These are phyloP conservation scores for Aspergillus unguis DNA, from an alignment of 2,329 filamentous ascomycete genomes.

Conservation along the genomic window DNA sequence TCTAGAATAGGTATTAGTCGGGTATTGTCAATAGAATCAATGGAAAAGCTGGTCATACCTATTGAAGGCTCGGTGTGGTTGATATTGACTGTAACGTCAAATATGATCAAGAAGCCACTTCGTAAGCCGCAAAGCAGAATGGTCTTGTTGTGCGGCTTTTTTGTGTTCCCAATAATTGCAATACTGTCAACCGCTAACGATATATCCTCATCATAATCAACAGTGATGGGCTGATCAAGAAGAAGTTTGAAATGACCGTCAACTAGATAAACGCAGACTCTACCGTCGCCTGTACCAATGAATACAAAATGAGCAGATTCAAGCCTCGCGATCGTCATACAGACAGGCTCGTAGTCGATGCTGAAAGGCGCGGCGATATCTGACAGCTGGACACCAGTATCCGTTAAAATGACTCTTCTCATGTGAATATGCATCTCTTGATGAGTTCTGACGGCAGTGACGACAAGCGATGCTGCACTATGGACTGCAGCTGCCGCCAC, in stretches of 20 bases:
- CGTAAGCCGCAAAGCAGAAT: conserved; percentile 46
- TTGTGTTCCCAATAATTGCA: conserved; percentile 24
- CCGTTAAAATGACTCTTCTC: conserved; percentile 20
- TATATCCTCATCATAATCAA: conserved; percentile 25
- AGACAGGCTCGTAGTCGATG: conserved; percentile 37
- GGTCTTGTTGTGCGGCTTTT: conserved; percentile 14
- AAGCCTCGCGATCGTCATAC: conserved; percentile 31
- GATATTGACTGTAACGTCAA: conserved; percentile 28
- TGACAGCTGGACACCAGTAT: conserved; percentile 19
- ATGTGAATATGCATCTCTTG: conserved; percentile 29
- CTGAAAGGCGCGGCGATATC: conserved; percentile 21
- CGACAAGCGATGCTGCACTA: conserved; percentile 26
- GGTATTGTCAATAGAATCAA: conserved; percentile 7
- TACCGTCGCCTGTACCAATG: conserved; percentile 40
- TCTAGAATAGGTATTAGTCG: conserved; percentile 21
- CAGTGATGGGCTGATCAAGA: conserved; percentile 23
- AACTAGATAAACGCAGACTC: conserved; percentile 31
- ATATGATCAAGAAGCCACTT: conserved; percentile 42
- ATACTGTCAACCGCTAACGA: conserved; percentile 37
- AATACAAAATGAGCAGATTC: conserved; percentile 32
- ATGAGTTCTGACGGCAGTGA: conserved; percentile 25
- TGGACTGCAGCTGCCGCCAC: conserved; percentile 33
- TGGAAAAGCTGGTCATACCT: conserved; percentile 20
- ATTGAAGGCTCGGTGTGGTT: conserved; percentile 22
- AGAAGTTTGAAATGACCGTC: conserved; percentile 21